Conservation (phyloP, 331 rosid species). For the Telfairia occidentalis region DNA sequence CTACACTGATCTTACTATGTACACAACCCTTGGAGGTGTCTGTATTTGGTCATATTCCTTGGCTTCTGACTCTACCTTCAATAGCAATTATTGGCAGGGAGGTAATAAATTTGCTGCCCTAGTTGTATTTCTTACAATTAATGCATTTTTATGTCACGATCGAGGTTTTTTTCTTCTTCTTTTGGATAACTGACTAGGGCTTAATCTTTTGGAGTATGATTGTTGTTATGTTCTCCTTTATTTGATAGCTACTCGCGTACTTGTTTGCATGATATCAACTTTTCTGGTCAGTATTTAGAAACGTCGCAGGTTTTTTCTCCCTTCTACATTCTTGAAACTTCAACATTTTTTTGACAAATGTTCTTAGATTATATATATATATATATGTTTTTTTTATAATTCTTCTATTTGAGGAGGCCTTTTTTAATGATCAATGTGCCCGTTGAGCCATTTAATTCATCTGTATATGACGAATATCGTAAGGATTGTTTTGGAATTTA, state of each 20-base stretch:
- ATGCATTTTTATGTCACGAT: background rate
- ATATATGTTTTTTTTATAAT: background rate
- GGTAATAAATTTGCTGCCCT: slow-evolving; percentile 32
- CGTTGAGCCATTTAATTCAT: slow-evolving; percentile 5
- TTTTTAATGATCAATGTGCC: background rate
- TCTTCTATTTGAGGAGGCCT: background rate
- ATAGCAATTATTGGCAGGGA: slow-evolving; percentile 88
- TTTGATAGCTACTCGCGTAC: background rate
- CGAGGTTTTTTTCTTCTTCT: no score
- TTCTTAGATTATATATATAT: background rate
- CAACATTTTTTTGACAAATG: background rate
- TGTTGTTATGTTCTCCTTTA: background rate
- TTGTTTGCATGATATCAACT: background rate
- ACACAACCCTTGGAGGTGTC: slow-evolving; percentile 58
- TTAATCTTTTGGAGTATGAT: no score
- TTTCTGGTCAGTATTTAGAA: background rate
- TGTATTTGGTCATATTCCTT: slow-evolving; percentile 49
- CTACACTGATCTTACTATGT: slow-evolving; percentile 75
- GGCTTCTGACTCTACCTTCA: slow-evolving; percentile 77
- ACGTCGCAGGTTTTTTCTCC: background rate
- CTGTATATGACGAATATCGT: slow-evolving; percentile 10
- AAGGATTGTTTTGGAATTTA: slow-evolving; percentile 17
- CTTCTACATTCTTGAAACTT: background rate
- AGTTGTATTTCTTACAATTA: background rate
- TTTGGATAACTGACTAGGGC: no score